phyloP scores from a whole-genome alignment of 1,284 basidiomycete species.

The Apiotrichum gracile region DNA sequence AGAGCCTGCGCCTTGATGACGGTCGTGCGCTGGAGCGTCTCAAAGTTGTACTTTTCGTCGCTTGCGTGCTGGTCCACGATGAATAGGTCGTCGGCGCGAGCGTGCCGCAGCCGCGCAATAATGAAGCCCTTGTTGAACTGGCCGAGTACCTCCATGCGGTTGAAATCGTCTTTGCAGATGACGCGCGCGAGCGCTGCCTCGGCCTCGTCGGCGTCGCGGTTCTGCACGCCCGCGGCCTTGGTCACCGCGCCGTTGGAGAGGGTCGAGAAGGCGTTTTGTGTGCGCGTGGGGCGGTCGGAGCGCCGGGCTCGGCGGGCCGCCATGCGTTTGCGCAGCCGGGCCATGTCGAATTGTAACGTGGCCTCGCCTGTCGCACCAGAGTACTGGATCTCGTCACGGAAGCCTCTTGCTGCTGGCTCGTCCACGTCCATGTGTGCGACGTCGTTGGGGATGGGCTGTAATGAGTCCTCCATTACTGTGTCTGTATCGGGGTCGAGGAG shows the following conservation, averaged over 20 bases:
- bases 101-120: conserved; percentile 60
- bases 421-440: conserved; percentile 1
- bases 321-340: conserved; percentile 26
- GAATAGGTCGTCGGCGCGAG: conserved; percentile 71
- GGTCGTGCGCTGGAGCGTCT: conserved; percentile 81
- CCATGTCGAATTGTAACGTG: conserved; percentile 34
- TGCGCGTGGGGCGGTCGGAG: too few species aligned
- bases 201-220: conserved; percentile 58
- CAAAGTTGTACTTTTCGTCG: conserved; percentile 96
- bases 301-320: not conserved
- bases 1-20: conserved; percentile 80
- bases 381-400: conserved; percentile 37
- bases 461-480: not conserved
- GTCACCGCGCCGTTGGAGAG: conserved; percentile 20
- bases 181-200: conserved; percentile 72
- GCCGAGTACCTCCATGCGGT: conserved; percentile 74
- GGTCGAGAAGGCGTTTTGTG: conserved; percentile 20
- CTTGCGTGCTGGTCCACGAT: conserved; percentile 63
- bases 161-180: conserved; percentile 84
- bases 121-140: conserved; percentile 98
- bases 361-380: conserved; percentile 29
- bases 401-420: conserved; percentile 3
- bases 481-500: too few species aligned
- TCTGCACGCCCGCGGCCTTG: conserved; percentile 56
- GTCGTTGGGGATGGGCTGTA: not conserved